Conservation (phyloP, 257 asterid species). For the Parsonsia alboflavescens region DNA sequence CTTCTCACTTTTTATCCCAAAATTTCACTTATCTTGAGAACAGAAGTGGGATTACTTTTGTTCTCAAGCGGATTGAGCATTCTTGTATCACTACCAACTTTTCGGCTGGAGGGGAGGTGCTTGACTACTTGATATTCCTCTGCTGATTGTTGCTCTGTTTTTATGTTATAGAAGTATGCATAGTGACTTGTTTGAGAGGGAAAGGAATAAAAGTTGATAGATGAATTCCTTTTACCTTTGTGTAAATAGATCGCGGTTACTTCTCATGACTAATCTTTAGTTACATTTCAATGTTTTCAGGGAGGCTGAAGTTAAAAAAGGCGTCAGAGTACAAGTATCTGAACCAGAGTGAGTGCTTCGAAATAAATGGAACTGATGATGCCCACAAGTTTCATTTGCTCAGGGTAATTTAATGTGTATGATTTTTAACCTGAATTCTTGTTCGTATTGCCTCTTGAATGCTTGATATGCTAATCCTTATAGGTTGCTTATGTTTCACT, state of each 20-base stretch:
- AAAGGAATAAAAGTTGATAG: neutral
- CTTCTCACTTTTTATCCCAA: neutral
- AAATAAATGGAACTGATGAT: conserved; percentile 53
- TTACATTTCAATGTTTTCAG: conserved; percentile 27
- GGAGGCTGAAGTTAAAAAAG: conserved; percentile 56
- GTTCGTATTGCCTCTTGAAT: neutral
- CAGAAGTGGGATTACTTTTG: neutral
- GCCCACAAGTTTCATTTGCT: conserved; percentile 56
- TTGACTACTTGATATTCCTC: neutral
- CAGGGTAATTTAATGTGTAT: conserved; percentile 22
- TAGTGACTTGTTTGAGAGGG: neutral
- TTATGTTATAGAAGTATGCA: conserved; percentile 1
- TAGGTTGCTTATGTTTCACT: conserved; percentile 23
- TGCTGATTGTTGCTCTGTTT: neutral
- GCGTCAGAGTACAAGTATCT: conserved; percentile 71
- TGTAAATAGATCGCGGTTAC: neutral
- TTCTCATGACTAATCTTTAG: neutral
- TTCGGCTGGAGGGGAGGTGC: neutral
- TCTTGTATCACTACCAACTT: neutral
- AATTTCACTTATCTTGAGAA: neutral
- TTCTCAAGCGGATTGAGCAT: neutral
- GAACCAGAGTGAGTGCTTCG: conserved; percentile 68
- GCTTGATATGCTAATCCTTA: conserved; percentile 6
- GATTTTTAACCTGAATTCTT: neutral
- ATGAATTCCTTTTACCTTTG: neutral